Evolutionary conservation across 768 basidiomycete species (phyloP), one percentile per base, ranked within the genome.

Genomic region (Gloeopeniophorella convolvens): DNA sequence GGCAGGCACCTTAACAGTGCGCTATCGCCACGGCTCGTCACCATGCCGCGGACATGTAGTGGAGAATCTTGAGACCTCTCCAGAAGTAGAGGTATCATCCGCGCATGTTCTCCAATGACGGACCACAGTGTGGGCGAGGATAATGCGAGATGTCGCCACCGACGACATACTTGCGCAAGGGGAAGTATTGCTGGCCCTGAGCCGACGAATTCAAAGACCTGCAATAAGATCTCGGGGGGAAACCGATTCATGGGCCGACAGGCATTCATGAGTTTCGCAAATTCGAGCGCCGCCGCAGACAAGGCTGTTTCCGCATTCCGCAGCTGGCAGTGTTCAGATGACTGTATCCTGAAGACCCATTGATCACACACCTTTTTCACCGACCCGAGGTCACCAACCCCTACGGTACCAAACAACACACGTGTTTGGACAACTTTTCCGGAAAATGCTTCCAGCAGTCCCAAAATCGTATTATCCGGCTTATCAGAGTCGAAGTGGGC

Each of bases 31-130:
- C 7, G 18, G 24, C 8, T 11, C 23, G 18, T 10, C 18, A 49
- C 32, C 18, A 30, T 28, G 15, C 48, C 39, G 23, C 16, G 28
- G n/a, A 34, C 23, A 4, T 26, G 18, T 26, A 35, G 32, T 4
- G 40, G 41, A 4, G 18, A 42, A n/a, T 20, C 16, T 20, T 34
- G 33, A 13, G 40, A 33, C 41, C 32, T 34, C 35, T 49, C 32
- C 30, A 49, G 48, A 27, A 41, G 34, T 8, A 47, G 45, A 28
- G 45, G 45, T 11, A 26, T 23, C 36, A 44, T 16, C 18, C 42
- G 33, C 21, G 34, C 49, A 45, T 26, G 10, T 32, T 31, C 24
- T 20, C 43, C 30, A 24, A 44, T 15, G 8, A 50, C 41, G 40
- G 35, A 44, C 42, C 42, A 28, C 34, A 42, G 35, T 3, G 40